Base-by-base conservation (phyloP, 371 early-diverging fungal species). In the Rhizoclosmatium hyalinum region DNA sequence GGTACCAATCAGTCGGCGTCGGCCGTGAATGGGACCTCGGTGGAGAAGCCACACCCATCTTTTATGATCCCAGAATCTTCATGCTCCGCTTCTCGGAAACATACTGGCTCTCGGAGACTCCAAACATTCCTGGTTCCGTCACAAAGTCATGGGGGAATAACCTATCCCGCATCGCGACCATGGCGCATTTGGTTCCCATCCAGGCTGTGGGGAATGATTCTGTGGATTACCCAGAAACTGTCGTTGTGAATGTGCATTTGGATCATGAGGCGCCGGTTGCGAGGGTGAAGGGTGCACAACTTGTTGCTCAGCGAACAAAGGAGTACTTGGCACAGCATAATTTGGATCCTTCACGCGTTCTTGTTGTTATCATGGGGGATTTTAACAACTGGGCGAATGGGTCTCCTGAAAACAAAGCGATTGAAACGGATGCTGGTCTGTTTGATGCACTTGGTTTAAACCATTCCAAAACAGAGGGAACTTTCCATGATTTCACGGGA, bases 191-290 rank as follows among this genome's bases (percentile, higher is more conserved):
- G 10, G 43, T 64, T 14, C 64, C 64, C 45, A 64, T 43, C 43
- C 24, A 64, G 43, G 10, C 3, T 17, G 41, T 64, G 21, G 8
- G 6, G 21, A 6, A n/a, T 6, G 19, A 8, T 6, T 17, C 8
- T 19, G 17, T 0, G 1, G 21, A 32, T 21, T 39, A 41, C 21
- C 64, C 64, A 41, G 43, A 32, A 5, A 19, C 42, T n/a, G 17
- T 64, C 2, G 64, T 64, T 14, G 64, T 64, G 14, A 64, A 64
- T 43, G 64, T 64, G 64, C 64, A 64, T 42, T 42, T 64, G 41
- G 64, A 64, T 43, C 64, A 64, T 43, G 64, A 64, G 42, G 64
- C 64, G 6, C 64, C 64, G 1, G 17, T 64, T 44, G 64, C 64
- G 64, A 6, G 64, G 8, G 8, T 43, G 8, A 45, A 64, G 17